Conservation (phyloP, 352 stramenopile species). For the Phytopythium helicoides region DNA sequence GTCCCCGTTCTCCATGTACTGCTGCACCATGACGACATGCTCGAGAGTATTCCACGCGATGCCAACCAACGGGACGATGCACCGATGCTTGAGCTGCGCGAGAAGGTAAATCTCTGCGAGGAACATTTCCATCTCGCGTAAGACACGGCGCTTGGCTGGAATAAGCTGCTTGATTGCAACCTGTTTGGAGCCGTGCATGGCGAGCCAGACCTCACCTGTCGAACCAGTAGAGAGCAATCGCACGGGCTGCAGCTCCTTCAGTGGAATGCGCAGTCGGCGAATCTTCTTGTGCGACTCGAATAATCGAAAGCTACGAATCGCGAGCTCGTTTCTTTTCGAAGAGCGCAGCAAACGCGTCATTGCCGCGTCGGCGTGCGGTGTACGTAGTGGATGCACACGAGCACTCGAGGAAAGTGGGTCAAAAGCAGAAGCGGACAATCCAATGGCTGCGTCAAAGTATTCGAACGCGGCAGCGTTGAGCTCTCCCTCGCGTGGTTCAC, state of each 20-base stretch:
- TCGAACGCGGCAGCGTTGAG: conserved; percentile 49
- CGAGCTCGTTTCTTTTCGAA: conserved; percentile 43
- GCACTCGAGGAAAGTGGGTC: conserved; percentile 31
- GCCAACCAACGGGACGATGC: conserved; percentile 58
- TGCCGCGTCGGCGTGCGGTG: conserved; percentile 12
- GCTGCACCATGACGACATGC: conserved; percentile 70
- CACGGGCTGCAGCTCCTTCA: conserved; percentile 55
- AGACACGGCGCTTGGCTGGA: conserved; percentile 38
- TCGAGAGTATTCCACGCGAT: conserved; percentile 75
- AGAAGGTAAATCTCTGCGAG: conserved; percentile 76
- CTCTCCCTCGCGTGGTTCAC: conserved; percentile 18
- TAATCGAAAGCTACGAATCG: conserved; percentile 55
- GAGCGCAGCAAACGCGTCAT: conserved; percentile 11
- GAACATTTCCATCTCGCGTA: conserved; percentile 74
- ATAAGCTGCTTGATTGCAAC: conserved; percentile 74
- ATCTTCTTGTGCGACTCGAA: conserved; percentile 69
- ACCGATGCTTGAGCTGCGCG: conserved; percentile 58
- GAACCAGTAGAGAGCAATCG: conserved; percentile 45
- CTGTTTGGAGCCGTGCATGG: conserved; percentile 36
- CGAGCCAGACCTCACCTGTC: conserved; percentile 73
- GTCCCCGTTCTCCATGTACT: conserved; percentile 72
- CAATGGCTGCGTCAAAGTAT: conserved; percentile 59
- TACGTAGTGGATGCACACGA: conserved; percentile 25
- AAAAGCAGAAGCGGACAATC: conserved; percentile 53
- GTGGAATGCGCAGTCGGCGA: conserved; percentile 39